Evolutionary conservation across 805 yeast species (phyloP).

Genomic region (Candida andamanensis): DNA sequence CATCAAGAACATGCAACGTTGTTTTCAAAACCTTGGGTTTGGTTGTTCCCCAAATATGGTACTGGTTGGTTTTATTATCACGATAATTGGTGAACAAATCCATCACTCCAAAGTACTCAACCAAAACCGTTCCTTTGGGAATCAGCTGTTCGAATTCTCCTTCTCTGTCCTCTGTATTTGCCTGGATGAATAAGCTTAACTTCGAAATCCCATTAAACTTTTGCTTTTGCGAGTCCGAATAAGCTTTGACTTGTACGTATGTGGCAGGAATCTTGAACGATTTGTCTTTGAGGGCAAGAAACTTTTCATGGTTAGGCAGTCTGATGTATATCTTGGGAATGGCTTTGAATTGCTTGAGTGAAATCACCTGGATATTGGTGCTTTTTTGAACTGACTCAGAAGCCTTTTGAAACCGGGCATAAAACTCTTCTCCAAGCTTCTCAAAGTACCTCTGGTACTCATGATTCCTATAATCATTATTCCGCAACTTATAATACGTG

Average conservation of each 20-base stretch:
- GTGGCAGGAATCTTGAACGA: conserved; percentile 19
- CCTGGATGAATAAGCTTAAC: conserved; percentile 51
- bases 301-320: conserved; percentile 30
- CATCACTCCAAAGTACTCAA: conserved; percentile 70
- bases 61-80: conserved; percentile 68
- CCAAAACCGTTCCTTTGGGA: conserved; percentile 45
- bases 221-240: conserved; percentile 53
- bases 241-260: conserved; percentile 47
- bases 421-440: conserved; percentile 18
- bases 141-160: conserved; percentile 18
- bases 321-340: conserved; percentile 26
- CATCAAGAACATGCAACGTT: conserved; percentile 1
- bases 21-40: conserved; percentile 35
- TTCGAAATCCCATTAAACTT: conserved; percentile 66
- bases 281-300: conserved; percentile 24
- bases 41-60: conserved; percentile 65
- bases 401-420: conserved; percentile 4
- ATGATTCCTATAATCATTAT: conserved; percentile 41
- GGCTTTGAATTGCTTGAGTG: conserved; percentile 21
- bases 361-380: conserved; percentile 15
- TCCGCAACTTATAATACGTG: conserved; percentile 44
- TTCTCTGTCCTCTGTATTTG: conserved; percentile 7
- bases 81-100: conserved; percentile 61
- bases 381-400: conserved; percentile 1
- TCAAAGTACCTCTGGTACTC: conserved; percentile 20